Base-by-base conservation (phyloP, 139 green algal species). In the Micractinium sp. region DNA sequence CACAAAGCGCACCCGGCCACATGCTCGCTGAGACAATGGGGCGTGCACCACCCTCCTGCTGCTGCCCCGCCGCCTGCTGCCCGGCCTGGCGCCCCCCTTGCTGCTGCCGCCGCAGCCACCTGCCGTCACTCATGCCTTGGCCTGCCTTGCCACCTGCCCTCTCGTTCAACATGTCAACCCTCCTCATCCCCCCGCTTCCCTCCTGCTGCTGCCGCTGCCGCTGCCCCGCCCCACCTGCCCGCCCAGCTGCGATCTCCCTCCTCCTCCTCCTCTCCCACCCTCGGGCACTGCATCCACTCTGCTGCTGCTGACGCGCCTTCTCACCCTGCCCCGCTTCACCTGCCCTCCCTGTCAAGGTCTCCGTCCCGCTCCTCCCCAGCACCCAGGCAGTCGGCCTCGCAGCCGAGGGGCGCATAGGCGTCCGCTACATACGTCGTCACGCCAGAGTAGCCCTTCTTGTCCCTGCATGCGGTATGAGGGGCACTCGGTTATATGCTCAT, bases 381-480 rank as follows among this genome's bases (percentile, higher is more conserved):
- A 25, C 79, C 77, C 53, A 97, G 78, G 82, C 88, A 90, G 88
- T 95, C 91, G 2, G 78, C 87, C 36, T 94, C 79, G 4, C 84
- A 82, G n/a, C 29, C 39, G 7, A 76, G 66, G 3, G 90, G 86
- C 3, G 79, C 84, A 22, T 61, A 93, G 35, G 66, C 56, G 31
- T 84, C 84, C 0, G 36, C 86, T 13, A 77, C 89, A 47, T 92
- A 94, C 74, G 91, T 92, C 0, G 81, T 83, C 27, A 94, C 93
- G 0, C 92, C 93, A 60, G 81, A 88, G 91, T 97, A 97, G 23
- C 95, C 95, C 60, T 92, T 94, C 76, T 93, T 96, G 66, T 88
- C 88, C 0, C 85, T 77, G 29, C 47, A 33, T 56, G 47, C 47
- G 9, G 9, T 56, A 9, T 56, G 47, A 56, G 47, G 9, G 47